Conservation (phyloP, 192 early-diverging fungal genomes). For the Coemansia sp. region DNA sequence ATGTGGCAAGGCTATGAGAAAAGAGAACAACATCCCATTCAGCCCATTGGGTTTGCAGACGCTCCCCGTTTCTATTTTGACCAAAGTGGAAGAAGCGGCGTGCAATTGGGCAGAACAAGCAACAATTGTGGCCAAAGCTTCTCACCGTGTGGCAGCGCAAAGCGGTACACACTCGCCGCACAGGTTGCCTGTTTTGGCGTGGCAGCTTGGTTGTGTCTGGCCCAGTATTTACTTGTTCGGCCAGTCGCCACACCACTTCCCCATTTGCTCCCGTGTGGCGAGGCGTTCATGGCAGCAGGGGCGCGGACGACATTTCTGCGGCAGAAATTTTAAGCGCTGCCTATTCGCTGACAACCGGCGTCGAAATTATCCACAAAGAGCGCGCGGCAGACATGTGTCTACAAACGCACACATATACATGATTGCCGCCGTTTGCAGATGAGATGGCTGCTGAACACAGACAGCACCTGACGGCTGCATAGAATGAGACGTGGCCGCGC, state of each 20-base stretch:
- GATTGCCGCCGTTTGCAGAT: background rate
- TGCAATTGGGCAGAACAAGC: slow-evolving; percentile 5
- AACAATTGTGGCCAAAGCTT: background rate
- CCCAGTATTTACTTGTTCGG: background rate
- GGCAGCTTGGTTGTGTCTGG: background rate
- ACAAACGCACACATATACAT: background rate
- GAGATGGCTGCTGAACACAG: background rate
- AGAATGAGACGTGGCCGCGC: background rate
- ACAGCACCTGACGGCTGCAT: background rate
- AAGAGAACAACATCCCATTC: background rate
- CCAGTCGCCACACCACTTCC: background rate
- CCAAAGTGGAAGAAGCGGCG: background rate
- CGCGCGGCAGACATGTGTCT: background rate
- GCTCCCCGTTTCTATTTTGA: slow-evolving; percentile 4
- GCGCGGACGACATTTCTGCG: background rate
- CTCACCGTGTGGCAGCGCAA: background rate
- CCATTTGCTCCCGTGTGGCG: too few species aligned
- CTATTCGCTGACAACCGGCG: background rate
- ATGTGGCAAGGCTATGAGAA: background rate
- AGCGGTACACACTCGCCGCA: background rate
- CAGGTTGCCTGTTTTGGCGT: background rate
- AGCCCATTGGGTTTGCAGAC: background rate
- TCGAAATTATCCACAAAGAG: background rate
- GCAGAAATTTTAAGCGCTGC: background rate
- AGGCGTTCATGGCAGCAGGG: background rate